A percentile compares a stretch with the other conserved stretches of the same genome.
phyloP scores from a whole-genome alignment of 805 yeast genomes.

The Priceomyces fermenticarens region DNA sequence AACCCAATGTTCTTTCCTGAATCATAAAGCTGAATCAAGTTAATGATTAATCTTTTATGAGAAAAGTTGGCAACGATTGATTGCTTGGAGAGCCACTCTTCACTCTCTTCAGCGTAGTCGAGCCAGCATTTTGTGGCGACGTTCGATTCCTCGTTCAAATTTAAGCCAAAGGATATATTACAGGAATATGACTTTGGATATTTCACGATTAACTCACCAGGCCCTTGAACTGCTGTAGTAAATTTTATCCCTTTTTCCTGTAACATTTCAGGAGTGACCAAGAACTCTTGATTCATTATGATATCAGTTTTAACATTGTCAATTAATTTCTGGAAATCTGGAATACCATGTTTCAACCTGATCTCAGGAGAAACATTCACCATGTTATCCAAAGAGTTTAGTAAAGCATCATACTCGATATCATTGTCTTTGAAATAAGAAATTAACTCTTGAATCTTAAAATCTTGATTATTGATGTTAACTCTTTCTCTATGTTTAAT shows the following conservation, averaged over 20 bases:
- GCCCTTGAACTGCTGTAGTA: conserved; percentile 49
- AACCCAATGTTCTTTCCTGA: conserved; percentile 24
- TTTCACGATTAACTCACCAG: conserved; percentile 59
- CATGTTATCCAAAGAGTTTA: conserved; percentile 30
- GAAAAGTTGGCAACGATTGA: conserved; percentile 53
- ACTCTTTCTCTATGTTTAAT: conserved; percentile 9
- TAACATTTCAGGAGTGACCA: conserved; percentile 51
- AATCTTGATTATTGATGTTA: conserved; percentile 17
- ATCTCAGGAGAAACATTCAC: conserved; percentile 24
- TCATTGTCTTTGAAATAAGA: conserved; percentile 14
- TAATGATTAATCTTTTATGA: conserved; percentile 44
- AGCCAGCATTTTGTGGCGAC: conserved; percentile 62
- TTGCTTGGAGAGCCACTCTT: conserved; percentile 49
- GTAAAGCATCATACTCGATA: conserved; percentile 22
- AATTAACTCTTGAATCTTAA: conserved; percentile 18
- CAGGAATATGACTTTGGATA: conserved; percentile 56
- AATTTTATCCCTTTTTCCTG: conserved; percentile 46
- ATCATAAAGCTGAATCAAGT: conserved; percentile 43
- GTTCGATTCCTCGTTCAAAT: conserved; percentile 52
- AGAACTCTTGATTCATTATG: conserved; percentile 39
- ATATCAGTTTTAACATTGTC: conserved; percentile 13
- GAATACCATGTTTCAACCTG: conserved; percentile 28
- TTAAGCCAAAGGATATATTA: conserved; percentile 52
- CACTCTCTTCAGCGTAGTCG: conserved; percentile 44
- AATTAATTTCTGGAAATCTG: conserved; percentile 21